Evolutionary conservation across 1,284 basidiomycete genomes (phyloP).

Genomic region (Neotropicomus parvogracilis): DNA sequence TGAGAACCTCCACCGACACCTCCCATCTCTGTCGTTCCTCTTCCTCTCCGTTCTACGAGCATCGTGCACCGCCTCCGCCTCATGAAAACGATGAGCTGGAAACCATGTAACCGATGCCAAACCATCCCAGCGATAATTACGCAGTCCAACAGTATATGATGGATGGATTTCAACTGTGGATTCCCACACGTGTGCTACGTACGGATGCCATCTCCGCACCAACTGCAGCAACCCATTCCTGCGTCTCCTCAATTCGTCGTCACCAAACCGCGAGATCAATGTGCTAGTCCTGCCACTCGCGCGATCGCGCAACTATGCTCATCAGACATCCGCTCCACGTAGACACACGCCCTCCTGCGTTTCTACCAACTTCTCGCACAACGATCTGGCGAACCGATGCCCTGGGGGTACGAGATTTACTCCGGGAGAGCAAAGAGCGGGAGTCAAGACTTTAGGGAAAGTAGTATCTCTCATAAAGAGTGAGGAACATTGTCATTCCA

Average conservation of each 20-base stretch:
- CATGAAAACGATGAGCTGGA: too few species aligned
- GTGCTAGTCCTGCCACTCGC: constrained; percentile 16
- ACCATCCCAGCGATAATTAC: too few species aligned
- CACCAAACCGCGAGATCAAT: constrained; percentile 16
- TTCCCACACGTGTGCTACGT: too few species aligned
- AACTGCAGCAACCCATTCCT: constrained; percentile 30
- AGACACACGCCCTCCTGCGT: constrained; percentile 24
- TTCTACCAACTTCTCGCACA: constrained; percentile 32
- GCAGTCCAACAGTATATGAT: too few species aligned
- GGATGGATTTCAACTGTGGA: too few species aligned
- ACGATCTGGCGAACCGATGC: constrained; percentile 31
- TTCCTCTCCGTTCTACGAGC: too few species aligned
- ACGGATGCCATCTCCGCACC: constrained; percentile 39
- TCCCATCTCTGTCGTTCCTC: too few species aligned
- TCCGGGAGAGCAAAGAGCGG: constrained; percentile 20
- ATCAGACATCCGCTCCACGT: constrained; percentile 16
- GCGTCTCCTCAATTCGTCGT: constrained; percentile 17
- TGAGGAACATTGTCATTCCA: constrained; percentile 12
- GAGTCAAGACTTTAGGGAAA: constrained; percentile 23
- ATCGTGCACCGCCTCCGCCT: too few species aligned
- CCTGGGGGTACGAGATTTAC: constrained; percentile 28
- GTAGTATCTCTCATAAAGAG: constrained; percentile 19
- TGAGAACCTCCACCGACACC: too few species aligned
- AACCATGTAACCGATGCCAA: too few species aligned
- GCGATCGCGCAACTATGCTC: constrained; percentile 33